A percentile compares a stretch with the other conserved stretches of the same genome.
These are phyloP conservation scores for Colletotrichum tanaceti DNA, from an alignment of 2,329 filamentous ascomycete genomes.

Conservation along the genomic window DNA sequence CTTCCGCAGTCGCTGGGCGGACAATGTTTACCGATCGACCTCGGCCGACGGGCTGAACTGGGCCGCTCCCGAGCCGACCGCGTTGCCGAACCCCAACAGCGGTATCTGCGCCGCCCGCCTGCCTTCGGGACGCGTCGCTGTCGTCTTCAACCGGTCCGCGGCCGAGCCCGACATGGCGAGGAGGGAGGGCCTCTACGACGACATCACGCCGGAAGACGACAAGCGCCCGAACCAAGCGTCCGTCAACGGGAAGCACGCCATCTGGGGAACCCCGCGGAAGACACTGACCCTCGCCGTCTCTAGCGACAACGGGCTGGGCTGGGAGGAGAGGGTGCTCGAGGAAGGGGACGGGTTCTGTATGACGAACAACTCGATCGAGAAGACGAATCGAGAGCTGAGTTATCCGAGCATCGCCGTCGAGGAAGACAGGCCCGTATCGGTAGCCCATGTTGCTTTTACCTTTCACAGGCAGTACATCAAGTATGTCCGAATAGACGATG, in stretches of 20 bases:
- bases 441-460: slow-evolving; percentile 54
- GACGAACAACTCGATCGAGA: slow-evolving; percentile 57
- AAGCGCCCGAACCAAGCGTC: slow-evolving; percentile 53
- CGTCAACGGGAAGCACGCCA: slow-evolving; percentile 52
- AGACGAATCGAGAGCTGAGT: slow-evolving; percentile 56
- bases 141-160: slow-evolving; percentile 56
- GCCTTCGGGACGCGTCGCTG: slow-evolving; percentile 49
- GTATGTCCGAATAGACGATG: slow-evolving; percentile 49
- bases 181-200: slow-evolving; percentile 57
- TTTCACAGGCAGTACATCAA: slow-evolving; percentile 57
- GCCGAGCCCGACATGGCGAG: slow-evolving; percentile 48
- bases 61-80: slow-evolving; percentile 49
- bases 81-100: slow-evolving; percentile 57
- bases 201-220: slow-evolving; percentile 55
- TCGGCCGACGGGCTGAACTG: slow-evolving; percentile 54
- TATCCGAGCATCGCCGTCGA: slow-evolving; percentile 56
- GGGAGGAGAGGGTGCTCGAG: slow-evolving; percentile 54
- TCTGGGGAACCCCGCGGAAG: slow-evolving; percentile 57
- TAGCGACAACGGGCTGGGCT: slow-evolving; percentile 51
- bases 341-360: slow-evolving; percentile 59
- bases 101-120: slow-evolving; percentile 54
- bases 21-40: slow-evolving; percentile 55
- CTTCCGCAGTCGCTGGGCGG: slow-evolving; percentile 59
- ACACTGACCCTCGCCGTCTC: slow-evolving; percentile 51
- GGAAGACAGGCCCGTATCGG: slow-evolving; percentile 41